Evolutionary conservation across 2,329 filamentous ascomycete genomes (phyloP), one percentile per base, ranked within the genome.

Genomic region (Ophiostoma himal-ulmi): DNA sequence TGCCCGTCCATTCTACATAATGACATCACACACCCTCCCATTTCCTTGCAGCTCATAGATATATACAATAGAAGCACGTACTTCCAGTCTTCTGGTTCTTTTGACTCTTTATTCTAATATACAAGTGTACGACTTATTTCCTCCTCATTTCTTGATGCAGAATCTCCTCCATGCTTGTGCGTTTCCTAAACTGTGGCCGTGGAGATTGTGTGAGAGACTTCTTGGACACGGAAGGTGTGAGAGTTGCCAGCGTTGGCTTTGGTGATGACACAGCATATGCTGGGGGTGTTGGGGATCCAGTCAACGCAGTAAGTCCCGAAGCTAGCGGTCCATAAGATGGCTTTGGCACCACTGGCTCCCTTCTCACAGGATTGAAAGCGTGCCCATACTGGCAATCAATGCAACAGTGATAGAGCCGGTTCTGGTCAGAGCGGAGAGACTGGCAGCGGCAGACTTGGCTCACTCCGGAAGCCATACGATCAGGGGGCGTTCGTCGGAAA

Each of bases 361-460:
- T 10, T 20, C 36, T 22, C 1, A 36, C 37, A 1, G 62, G 17
- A 20, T 39, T 39, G 4, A 39, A 39, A 3, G 68, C 44, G 20
- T 67, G 68, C 6, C 68, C 68, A 11, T n/a, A 36, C n/a, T 13
- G 34, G n/a, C 68, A 70, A 44, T 67, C 68, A 7, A 70, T 60
- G 7, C 68, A 52, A 36, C 62, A 70, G 44, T 70, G 62, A n/a
- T 70, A 70, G n/a, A 57, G 44, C 30, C 68, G 34, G 62, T 70
- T 70, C 22, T 70, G 68, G 6, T 6, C n/a, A 20, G 68, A 44
- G 14, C 68, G 41, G n/a, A 67, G 68, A 30, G 68, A 41, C 14
- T 67, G 68, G 44, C 68, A 70, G 30, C 62, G 62, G 22, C 68
- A 70, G 17, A 11, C n/a, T 10, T 36, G 20, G 3, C 62, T 22